A percentile compares a stretch with the other conserved stretches of the same genome.
Conservation (phyloP, 495 filamentous ascomycete genomes). For the Aspergillus homomorphus region DNA sequence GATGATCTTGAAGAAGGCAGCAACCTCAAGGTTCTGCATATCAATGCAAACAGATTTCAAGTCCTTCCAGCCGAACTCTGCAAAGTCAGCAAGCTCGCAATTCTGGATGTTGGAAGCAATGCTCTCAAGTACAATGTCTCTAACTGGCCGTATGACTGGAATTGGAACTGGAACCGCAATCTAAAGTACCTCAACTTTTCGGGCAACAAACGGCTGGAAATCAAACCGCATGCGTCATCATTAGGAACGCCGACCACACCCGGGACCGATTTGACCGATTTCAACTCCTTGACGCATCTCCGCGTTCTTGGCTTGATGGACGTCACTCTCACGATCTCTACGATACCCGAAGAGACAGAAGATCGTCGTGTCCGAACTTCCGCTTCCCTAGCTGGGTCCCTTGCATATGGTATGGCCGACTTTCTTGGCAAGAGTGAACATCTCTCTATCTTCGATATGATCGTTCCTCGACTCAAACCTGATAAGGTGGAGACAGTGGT, state of each 20-base stretch:
- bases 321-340: constrained; percentile 89
- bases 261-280: constrained; percentile 82
- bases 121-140: constrained; percentile 98
- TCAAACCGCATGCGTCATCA: constrained; percentile 73
- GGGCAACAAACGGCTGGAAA: constrained; percentile 95
- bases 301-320: constrained; percentile 94
- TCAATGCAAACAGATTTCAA: constrained; percentile 97
- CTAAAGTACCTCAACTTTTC: constrained; percentile 94
- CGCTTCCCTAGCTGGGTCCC: constrained; percentile 79
- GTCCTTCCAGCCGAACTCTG: constrained; percentile 93
- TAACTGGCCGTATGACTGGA: constrained; percentile 99
- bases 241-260: constrained; percentile 45
- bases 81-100: constrained; percentile 83
- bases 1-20: constrained; percentile 91
- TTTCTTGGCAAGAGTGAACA: constrained; percentile 91
- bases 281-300: constrained; percentile 80
- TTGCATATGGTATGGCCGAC: constrained; percentile 98
- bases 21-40: constrained; percentile 82
- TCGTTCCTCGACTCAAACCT: constrained; percentile 89
- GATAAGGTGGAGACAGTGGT: constrained; percentile 85
- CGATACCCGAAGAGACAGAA: constrained; percentile 89
- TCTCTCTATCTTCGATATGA: constrained; percentile 95
- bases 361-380: constrained; percentile 94
- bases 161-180: constrained; percentile 97
- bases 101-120: constrained; percentile 94